Base-by-base conservation (phyloP, 2,329 filamentous ascomycete species). In the Diplodia seriata region DNA sequence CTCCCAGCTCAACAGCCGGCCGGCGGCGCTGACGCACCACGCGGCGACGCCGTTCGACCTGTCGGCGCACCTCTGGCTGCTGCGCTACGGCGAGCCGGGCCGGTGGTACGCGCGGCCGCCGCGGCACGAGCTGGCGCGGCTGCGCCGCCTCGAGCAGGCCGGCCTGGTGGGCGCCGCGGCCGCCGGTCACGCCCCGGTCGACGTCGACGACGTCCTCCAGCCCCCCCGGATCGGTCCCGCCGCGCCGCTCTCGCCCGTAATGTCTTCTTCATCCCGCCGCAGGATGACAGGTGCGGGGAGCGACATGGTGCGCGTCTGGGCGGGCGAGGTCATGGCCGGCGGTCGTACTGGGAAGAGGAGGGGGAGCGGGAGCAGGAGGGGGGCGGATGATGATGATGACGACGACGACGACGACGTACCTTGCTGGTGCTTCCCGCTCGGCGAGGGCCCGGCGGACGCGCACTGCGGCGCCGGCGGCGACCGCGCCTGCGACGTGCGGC, bases 11-110 rank as follows among this genome's bases (percentile, higher is more conserved):
- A 4, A 26, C 26, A 26, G 26, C 36, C 65, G 66, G 38, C 31
- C 18, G 2, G 66, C 56, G 4, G 43, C 29, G 33, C 56, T 68
- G 12, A 38, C 59, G 11, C 66, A 68, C 66, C 57, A 63, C 40
- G 20, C 47, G 1, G 56, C 66, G 26, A 43, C 56, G 15, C 66
- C 66, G 4, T 56, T 62, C 66, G 66, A 68, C 33, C 66, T 68
- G 12, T 20, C 54, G 33, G 4, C 38, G 11, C 26, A 62, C 56
- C 50, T 68, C 11, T 68, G 66, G 66, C 56, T 68, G 38, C 56
- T 68, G n/a, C 59, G 38, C 20, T 26, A 68, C 40, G 66, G 36
- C 23, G 66, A 68, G 56, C 38, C 47, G 1, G 57, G 49, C 33
- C 18, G 26, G 23, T 68, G 66, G 66, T 68, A 68, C 38, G 23